These are phyloP conservation scores for Aegilops umbellulata DNA, from an alignment of 176 grass and related monocot genomes.

Conservation along the genomic window DNA sequence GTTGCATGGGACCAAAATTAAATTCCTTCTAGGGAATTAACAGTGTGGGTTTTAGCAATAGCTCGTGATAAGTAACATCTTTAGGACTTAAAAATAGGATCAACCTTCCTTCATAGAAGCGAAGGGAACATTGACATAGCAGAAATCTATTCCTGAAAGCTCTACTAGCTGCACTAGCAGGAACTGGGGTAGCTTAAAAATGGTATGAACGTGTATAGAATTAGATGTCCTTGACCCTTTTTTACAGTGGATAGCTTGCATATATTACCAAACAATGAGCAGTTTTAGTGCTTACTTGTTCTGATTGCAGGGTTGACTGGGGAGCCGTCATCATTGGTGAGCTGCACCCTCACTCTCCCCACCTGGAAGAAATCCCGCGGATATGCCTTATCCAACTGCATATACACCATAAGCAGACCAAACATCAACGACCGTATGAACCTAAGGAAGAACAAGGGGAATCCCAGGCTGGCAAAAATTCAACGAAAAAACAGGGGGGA, in stretches of 20 bases:
- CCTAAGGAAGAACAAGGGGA: not conserved
- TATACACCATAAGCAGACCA: not conserved
- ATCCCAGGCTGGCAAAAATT: not conserved
- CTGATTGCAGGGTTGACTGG: conserved; percentile 66
- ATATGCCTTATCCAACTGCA: conserved; percentile 87
- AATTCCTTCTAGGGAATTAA: not conserved
- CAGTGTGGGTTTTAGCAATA: not conserved
- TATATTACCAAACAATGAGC: not conserved
- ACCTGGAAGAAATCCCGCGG: conserved; percentile 92
- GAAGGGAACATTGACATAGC: not conserved
- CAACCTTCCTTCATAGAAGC: not conserved
- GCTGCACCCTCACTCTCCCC: conserved; percentile 87
- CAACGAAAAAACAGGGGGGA: not conserved
- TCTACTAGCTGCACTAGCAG: not conserved
- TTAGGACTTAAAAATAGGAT: not conserved
- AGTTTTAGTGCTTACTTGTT: conserved; percentile 59
- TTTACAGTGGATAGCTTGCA: not conserved
- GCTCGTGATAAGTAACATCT: not conserved
- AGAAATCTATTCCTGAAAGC: not conserved
- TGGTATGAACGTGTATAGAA: not conserved
- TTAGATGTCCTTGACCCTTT: not conserved
- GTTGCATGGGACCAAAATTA: not conserved
- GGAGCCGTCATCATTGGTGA: conserved; percentile 80
- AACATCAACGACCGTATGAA: not conserved
- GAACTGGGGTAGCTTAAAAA: not conserved